Evolutionary conservation across 306 rosid species (phyloP).

Genomic region (Clitoria ternatea): DNA sequence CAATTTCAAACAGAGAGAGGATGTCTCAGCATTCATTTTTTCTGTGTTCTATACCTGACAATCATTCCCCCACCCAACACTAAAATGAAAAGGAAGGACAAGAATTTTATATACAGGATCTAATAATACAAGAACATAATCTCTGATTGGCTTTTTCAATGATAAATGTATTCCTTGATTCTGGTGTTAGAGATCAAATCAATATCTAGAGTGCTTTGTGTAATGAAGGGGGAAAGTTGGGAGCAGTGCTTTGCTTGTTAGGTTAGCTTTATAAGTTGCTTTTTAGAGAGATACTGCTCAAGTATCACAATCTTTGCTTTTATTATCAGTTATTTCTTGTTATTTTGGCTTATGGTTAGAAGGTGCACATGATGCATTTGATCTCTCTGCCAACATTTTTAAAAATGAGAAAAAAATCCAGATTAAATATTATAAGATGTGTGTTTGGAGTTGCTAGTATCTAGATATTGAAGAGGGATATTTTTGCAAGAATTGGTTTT

Average conservation of each 20-base stretch:
- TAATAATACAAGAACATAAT: neutral
- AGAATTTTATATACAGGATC: neutral
- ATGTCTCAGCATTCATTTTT: neutral
- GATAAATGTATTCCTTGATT: neutral
- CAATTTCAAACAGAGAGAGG: neutral
- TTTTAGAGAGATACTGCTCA: neutral
- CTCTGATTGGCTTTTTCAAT: neutral
- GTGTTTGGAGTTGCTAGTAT: neutral
- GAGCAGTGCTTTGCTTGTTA: neutral
- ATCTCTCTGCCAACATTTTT: neutral
- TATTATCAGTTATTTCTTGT: neutral
- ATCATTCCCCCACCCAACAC: neutral
- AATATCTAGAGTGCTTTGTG: neutral
- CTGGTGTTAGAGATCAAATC: neutral
- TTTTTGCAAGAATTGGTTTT: neutral
- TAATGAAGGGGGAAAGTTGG: neutral
- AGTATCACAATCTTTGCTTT: neutral
- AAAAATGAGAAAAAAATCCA: neutral
- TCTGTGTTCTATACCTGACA: neutral
- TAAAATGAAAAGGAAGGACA: neutral
- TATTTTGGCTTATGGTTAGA: neutral
- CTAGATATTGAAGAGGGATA: neutral
- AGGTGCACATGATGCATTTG: neutral
- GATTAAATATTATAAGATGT: neutral
- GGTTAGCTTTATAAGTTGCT: conserved; percentile 5